These are phyloP conservation scores for Trypethelium eluteriae DNA, from an alignment of 495 filamentous ascomycete genomes.

Conservation along the genomic window DNA sequence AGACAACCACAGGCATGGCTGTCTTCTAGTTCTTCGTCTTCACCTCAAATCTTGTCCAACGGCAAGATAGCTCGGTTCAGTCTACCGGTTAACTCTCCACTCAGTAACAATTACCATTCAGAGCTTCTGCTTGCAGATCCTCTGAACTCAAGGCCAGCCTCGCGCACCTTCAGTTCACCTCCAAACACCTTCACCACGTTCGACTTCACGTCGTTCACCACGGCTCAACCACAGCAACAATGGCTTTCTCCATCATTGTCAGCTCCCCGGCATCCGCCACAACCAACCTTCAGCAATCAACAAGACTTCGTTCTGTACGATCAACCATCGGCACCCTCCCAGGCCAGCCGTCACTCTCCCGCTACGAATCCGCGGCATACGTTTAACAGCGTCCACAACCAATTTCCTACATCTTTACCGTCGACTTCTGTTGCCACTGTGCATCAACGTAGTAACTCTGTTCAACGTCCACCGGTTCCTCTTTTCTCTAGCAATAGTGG, in stretches of 20 bases:
- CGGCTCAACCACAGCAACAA: conserved; percentile 55
- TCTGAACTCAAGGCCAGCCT: conserved; percentile 51
- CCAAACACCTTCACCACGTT: conserved; percentile 41
- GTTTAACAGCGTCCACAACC: conserved; percentile 33
- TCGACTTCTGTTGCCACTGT: conserved; percentile 15
- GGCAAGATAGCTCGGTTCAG: conserved; percentile 45
- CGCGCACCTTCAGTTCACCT: conserved; percentile 47
- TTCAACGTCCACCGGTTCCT: conserved; percentile 47
- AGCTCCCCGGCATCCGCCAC: conserved; percentile 29
- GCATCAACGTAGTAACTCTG: conserved; percentile 5
- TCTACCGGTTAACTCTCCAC: conserved; percentile 34
- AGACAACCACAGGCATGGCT: conserved; percentile 43
- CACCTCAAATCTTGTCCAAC: conserved; percentile 41
- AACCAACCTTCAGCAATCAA: conserved; percentile 34
- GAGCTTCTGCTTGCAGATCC: conserved; percentile 43
- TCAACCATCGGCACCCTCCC: conserved; percentile 28
- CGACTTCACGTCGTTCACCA: conserved; percentile 56
- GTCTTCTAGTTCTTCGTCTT: conserved; percentile 30
- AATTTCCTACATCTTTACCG: conserved; percentile 22
- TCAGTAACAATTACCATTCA: conserved; percentile 30
- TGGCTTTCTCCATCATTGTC: conserved; percentile 54
- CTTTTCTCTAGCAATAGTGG: conserved; percentile 32
- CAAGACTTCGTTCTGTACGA: conserved; percentile 41
- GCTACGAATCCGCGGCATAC: conserved; percentile 32
- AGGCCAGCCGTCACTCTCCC: conserved; percentile 30